These are phyloP conservation scores for Lecanosticta acicola DNA, from an alignment of 2,329 filamentous ascomycete genomes.

Conservation along the genomic window DNA sequence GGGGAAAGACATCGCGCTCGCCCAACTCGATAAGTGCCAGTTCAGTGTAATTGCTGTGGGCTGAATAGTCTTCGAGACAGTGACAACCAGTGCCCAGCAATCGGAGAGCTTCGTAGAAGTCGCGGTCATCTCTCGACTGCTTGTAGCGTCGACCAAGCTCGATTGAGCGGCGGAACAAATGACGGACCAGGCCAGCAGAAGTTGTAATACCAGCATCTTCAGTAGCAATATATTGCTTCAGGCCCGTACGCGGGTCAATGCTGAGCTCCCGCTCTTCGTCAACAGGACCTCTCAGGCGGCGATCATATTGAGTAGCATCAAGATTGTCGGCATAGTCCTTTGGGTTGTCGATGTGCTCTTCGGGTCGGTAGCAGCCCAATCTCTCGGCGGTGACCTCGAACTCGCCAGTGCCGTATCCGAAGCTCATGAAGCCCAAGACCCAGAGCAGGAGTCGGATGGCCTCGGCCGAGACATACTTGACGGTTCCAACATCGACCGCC, in stretches of 20 bases:
- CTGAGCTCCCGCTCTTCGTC: constrained; percentile 72
- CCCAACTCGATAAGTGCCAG: constrained; percentile 82
- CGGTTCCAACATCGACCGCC: constrained; percentile 51
- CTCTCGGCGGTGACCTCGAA: constrained; percentile 52
- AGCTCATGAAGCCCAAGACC: constrained; percentile 52
- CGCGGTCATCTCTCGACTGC: constrained; percentile 60
- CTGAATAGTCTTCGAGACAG: constrained; percentile 86
- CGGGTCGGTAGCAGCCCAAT: constrained; percentile 46
- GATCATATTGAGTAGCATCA: constrained; percentile 78
- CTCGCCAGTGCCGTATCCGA: constrained; percentile 52
- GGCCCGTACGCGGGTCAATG: constrained; percentile 58
- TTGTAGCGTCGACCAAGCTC: constrained; percentile 73
- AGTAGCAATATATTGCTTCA: constrained; percentile 90
- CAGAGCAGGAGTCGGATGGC: constrained; percentile 52
- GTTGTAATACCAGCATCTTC: constrained; percentile 74
- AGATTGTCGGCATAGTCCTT: constrained; percentile 69
- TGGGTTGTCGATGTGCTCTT: constrained; percentile 52
- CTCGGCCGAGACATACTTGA: constrained; percentile 49
- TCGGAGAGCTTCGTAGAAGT: constrained; percentile 80
- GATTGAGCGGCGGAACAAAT: constrained; percentile 67
- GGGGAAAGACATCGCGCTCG: constrained; percentile 75
- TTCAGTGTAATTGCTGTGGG: constrained; percentile 90
- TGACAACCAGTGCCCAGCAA: constrained; percentile 83
- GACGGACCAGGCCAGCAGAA: constrained; percentile 69
- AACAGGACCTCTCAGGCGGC: constrained; percentile 67